Conservation (phyloP, 352 stramenopile genomes). For the Pythium scleroteichum region DNA sequence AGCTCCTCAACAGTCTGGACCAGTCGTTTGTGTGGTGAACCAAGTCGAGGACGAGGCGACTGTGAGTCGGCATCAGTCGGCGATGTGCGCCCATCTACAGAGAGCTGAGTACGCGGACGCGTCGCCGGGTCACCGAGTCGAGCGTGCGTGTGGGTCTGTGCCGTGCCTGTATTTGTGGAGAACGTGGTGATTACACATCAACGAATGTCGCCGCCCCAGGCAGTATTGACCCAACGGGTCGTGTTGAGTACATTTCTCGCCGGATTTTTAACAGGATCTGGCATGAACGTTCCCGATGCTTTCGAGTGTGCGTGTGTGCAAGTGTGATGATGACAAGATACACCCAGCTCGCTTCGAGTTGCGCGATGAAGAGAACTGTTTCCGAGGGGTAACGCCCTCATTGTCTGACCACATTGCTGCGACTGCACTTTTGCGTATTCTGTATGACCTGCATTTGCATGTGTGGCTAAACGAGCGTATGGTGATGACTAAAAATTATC, state of each 20-base stretch:
- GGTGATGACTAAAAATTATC: constrained; percentile 86
- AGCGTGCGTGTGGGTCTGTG: too few species aligned
- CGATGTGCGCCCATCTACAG: constrained; percentile 13
- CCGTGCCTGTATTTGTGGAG: constrained; percentile 22
- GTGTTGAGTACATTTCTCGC: constrained; percentile 84
- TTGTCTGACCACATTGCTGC: constrained; percentile 68
- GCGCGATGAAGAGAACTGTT: constrained; percentile 88
- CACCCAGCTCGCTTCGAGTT: constrained; percentile 90
- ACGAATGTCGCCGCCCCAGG: constrained; percentile 89
- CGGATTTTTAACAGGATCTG: constrained; percentile 82
- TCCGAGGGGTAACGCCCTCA: constrained; percentile 88
- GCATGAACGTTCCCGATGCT: constrained; percentile 78
- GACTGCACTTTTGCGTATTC: constrained; percentile 15
- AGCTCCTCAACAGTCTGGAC: constrained; percentile 11
- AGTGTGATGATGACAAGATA: constrained; percentile 90
- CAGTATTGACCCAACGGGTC: constrained; percentile 71
- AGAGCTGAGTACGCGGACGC: neutral
- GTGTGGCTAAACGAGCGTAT: constrained; percentile 40
- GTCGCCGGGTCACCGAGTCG: neutral
- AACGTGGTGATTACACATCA: constrained; percentile 87
- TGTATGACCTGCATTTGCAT: constrained; percentile 19
- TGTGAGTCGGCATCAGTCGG: constrained; percentile 10
- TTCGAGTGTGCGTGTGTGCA: constrained; percentile 30
- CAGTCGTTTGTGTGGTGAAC: constrained; percentile 23
- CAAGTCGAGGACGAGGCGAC: neutral